A percentile compares a stretch with the other conserved stretches of the same genome.
phyloP scores from a whole-genome alignment of 2,329 filamentous ascomycete species.

The Biscogniauxia marginata region DNA sequence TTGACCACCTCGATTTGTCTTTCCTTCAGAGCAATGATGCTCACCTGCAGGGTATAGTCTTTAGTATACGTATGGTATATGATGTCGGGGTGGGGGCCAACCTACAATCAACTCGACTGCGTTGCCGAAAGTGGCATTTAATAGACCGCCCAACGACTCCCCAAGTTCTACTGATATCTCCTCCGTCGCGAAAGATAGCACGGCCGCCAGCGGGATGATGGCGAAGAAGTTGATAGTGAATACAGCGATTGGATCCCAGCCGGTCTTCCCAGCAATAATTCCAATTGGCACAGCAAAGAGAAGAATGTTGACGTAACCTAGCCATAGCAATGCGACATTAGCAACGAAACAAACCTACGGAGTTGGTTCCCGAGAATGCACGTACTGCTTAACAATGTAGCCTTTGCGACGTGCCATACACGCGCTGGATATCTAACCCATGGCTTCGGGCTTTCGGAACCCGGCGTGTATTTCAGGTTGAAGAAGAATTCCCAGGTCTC shows the following conservation, averaged over 20 bases:
- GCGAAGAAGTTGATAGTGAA: conserved; percentile 80
- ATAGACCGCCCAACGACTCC: conserved; percentile 69
- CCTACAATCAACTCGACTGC: conserved; percentile 75
- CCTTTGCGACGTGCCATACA: conserved; percentile 55
- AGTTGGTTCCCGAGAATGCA: conserved; percentile 16
- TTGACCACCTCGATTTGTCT: conserved; percentile 95
- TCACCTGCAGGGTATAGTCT: conserved; percentile 58
- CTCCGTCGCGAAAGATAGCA: conserved; percentile 76
- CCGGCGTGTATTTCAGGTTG: conserved; percentile 50
- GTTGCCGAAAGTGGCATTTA: conserved; percentile 78
- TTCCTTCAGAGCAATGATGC: conserved; percentile 82
- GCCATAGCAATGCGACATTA: conserved; percentile 35
- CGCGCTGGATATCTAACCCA: conserved; percentile 47
- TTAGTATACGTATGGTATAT: conserved; percentile 13
- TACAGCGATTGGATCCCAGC: conserved; percentile 65
- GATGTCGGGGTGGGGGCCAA: conserved; percentile 15
- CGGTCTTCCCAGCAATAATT: conserved; percentile 61
- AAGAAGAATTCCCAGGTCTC: conserved; percentile 46
- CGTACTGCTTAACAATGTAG: conserved; percentile 59
- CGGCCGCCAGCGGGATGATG: conserved; percentile 72
- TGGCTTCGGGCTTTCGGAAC: conserved; percentile 47
- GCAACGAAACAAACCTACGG: conserved; percentile 3
- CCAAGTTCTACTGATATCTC: conserved; percentile 72
- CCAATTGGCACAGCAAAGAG: conserved; percentile 74
- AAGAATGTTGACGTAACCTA: conserved; percentile 65